These are phyloP conservation scores for Talaromyces islandicus DNA, from an alignment of 2,329 filamentous ascomycete genomes.

Conservation along the genomic window DNA sequence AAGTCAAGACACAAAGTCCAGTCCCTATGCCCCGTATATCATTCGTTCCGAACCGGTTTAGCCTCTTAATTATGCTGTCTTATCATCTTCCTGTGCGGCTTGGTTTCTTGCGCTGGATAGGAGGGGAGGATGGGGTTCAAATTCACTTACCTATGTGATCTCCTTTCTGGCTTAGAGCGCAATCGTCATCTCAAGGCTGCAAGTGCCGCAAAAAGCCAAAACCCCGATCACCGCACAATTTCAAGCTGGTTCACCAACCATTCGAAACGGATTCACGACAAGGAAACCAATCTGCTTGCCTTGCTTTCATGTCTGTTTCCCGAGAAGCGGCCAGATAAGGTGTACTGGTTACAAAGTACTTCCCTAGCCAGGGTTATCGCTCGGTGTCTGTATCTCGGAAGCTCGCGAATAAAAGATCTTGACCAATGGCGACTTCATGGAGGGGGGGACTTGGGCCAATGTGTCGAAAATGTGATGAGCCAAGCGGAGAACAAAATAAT, in stretches of 20 bases:
- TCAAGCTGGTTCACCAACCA: conserved; percentile 65
- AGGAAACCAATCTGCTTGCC: conserved; percentile 54
- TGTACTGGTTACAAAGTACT: conserved; percentile 62
- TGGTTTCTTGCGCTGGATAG: neutral
- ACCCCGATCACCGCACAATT: conserved; percentile 43
- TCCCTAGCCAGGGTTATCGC: conserved; percentile 62
- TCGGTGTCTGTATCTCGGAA: conserved; percentile 60
- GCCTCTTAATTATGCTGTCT: conserved; percentile 3
- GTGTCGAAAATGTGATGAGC: conserved; percentile 59
- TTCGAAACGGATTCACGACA: conserved; percentile 50
- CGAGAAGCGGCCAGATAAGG: conserved; percentile 68
- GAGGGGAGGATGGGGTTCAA: conserved; percentile 36
- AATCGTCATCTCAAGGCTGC: conserved; percentile 33
- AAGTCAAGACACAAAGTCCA: neutral
- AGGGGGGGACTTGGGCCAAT: conserved; percentile 64
- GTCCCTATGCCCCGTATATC: neutral
- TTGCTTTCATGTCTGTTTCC: conserved; percentile 72
- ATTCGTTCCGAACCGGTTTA: neutral
- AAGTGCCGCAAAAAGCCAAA: conserved; percentile 20
- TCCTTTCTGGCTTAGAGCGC: conserved; percentile 63
- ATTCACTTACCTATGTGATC: conserved; percentile 66
- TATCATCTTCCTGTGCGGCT: neutral
- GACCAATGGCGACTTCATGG: conserved; percentile 56
- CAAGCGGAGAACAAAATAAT: conserved; percentile 47
- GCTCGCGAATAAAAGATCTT: conserved; percentile 56